phyloP scores from a whole-genome alignment of 441 rosid species.

The Aquilaria agallochum region DNA sequence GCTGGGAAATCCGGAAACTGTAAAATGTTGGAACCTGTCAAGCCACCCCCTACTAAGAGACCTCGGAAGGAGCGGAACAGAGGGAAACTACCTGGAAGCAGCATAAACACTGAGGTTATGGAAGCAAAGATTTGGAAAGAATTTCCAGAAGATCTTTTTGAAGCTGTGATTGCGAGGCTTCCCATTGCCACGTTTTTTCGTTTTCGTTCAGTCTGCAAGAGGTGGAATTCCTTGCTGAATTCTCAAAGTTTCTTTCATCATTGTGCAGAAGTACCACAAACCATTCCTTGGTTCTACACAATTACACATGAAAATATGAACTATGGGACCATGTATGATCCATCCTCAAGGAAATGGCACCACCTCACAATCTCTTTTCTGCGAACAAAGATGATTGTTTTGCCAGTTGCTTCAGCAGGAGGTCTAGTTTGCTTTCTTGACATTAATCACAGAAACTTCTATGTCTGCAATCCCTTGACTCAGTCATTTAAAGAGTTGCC shows the following conservation, averaged over 20 bases:
- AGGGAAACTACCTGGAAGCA: conserved; percentile 41
- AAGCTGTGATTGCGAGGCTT: conserved; percentile 88
- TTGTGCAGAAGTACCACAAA: conserved; percentile 53
- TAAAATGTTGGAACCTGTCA: conserved; percentile 65
- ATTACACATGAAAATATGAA: conserved; percentile 81
- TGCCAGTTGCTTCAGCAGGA: conserved; percentile 96
- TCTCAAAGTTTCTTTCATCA: conserved; percentile 83
- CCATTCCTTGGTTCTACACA: conserved; percentile 86
- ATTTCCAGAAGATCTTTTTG: conserved; percentile 92
- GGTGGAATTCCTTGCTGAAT: conserved; percentile 73
- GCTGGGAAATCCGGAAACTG: conserved; percentile 68
- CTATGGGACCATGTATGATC: conserved; percentile 87
- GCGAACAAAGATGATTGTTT: conserved; percentile 63
- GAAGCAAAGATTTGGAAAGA: conserved; percentile 86
- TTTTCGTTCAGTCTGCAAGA: conserved; percentile 80
- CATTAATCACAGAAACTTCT: conserved; percentile 82
- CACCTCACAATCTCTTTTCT: conserved; percentile 67
- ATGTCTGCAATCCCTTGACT: conserved; percentile 86
- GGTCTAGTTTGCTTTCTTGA: conserved; percentile 97
- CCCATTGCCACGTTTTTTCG: conserved; percentile 82
- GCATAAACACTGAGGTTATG: conserved; percentile 48
- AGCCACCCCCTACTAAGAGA: conserved; percentile 71
- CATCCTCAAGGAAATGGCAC: conserved; percentile 84
- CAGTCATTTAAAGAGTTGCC: conserved; percentile 83
- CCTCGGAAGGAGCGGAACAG: conserved; percentile 64